phyloP scores from a whole-genome alignment of 495 filamentous ascomycete species.

The Aspergillus wentii region DNA sequence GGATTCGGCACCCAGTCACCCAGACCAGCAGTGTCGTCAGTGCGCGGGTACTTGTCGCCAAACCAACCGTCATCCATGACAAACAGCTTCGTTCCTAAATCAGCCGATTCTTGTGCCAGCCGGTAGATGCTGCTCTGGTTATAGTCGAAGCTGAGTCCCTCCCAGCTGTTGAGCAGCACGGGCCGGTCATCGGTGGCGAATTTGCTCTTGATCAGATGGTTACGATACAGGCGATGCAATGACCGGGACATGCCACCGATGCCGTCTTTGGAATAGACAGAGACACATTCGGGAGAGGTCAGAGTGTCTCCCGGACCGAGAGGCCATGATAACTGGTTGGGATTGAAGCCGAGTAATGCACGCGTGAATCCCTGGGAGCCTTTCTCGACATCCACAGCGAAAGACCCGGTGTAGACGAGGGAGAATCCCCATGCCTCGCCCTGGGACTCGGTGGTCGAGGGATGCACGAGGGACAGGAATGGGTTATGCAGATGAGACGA shows the following conservation, averaged over 20 bases:
- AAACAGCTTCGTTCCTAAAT: slow-evolving; percentile 46
- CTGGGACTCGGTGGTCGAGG: slow-evolving; percentile 45
- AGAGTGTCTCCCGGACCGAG: slow-evolving; percentile 42
- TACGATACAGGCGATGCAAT: slow-evolving; percentile 48
- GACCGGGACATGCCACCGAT: slow-evolving; percentile 50
- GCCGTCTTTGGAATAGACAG: slow-evolving; percentile 47
- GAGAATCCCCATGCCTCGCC: slow-evolving; percentile 53
- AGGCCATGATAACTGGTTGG: slow-evolving; percentile 43
- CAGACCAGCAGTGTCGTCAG: slow-evolving; percentile 42
- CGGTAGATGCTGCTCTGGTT: slow-evolving; percentile 42
- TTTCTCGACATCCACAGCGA: slow-evolving; percentile 47
- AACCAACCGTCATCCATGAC: slow-evolving; percentile 59
- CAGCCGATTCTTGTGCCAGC: slow-evolving; percentile 45
- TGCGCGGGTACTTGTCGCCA: slow-evolving; percentile 47
- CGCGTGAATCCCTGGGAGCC: slow-evolving; percentile 50
- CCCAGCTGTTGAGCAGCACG: slow-evolving; percentile 53
- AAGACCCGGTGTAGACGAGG: slow-evolving; percentile 50
- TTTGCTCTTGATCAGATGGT: slow-evolving; percentile 49
- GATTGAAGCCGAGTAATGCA: slow-evolving; percentile 46
- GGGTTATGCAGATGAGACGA: slow-evolving; percentile 52
- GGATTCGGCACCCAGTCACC: slow-evolving; percentile 53
- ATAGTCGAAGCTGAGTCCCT: slow-evolving; percentile 46
- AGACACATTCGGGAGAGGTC: slow-evolving; percentile 47
- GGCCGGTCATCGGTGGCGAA: slow-evolving; percentile 44
- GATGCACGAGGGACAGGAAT: slow-evolving; percentile 45